These are phyloP conservation scores for Alternaria solani DNA, from an alignment of 2,329 filamentous ascomycete genomes.

Conservation along the genomic window DNA sequence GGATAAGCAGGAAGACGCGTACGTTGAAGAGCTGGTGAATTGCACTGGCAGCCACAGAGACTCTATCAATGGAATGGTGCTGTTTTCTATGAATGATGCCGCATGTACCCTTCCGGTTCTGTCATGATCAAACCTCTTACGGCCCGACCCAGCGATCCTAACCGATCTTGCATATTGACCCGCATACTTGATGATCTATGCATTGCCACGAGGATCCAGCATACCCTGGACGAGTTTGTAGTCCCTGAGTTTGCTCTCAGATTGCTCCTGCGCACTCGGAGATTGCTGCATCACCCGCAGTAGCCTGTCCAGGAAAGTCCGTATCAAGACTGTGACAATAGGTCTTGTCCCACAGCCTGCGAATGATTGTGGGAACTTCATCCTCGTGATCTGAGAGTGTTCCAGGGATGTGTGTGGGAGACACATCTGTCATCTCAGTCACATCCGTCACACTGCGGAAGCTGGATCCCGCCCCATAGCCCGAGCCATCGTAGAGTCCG, in stretches of 20 bases:
- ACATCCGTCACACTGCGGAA: conserved; percentile 4
- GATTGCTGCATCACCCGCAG: background rate
- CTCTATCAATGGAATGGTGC: conserved; percentile 1
- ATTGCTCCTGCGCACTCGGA: background rate
- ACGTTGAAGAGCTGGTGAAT: background rate
- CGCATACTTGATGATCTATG: background rate
- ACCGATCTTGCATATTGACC: background rate
- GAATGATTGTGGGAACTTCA: background rate
- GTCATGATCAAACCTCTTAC: conserved; percentile 1
- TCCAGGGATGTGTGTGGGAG: background rate
- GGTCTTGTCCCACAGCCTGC: conserved; percentile 2
- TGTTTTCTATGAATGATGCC: conserved; percentile 9
- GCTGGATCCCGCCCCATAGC: conserved; percentile 29
- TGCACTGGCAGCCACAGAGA: conserved; percentile 11
- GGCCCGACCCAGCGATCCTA: background rate
- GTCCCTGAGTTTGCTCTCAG: background rate
- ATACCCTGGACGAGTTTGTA: background rate
- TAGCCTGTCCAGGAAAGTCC: background rate
- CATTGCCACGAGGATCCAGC: background rate
- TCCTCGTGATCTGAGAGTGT: background rate
- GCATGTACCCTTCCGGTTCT: conserved; percentile 4
- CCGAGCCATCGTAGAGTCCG: conserved; percentile 36
- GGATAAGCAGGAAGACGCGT: background rate
- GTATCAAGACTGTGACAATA: background rate
- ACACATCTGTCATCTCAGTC: conserved; percentile 2